Conservation (phyloP, 1,284 basidiomycete species). For the Dichomitus squalens region DNA sequence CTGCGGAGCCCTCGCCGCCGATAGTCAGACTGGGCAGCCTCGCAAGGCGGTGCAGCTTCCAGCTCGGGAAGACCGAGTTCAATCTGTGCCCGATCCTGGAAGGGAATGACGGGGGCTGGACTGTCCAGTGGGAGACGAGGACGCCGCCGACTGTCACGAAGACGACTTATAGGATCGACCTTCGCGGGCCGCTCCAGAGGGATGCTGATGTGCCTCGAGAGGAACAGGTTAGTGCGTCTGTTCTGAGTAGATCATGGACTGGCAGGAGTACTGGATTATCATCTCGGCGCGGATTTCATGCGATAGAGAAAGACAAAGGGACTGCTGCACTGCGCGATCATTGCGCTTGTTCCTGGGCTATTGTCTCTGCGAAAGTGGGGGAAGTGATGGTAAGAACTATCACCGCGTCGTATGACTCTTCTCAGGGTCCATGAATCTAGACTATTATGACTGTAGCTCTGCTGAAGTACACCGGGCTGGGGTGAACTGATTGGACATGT, state of each 20-base stretch:
- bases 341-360: neutral
- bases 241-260: neutral
- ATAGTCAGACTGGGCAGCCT: constrained; percentile 20
- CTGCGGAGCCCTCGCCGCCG: neutral
- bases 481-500: constrained; percentile 2
- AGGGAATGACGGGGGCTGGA: constrained; percentile 24
- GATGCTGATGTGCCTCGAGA: constrained; percentile 25
- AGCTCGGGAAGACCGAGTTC: constrained; percentile 27
- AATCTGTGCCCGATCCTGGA: constrained; percentile 36
- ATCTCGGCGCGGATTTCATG: neutral
- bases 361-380: neutral
- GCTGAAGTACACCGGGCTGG: neutral
- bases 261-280: neutral
- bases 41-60: constrained; percentile 31
- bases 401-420: neutral
- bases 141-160: constrained; percentile 38
- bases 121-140: constrained; percentile 24
- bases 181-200: constrained; percentile 30
- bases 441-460: neutral
- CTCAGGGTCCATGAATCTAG: neutral
- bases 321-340: neutral
- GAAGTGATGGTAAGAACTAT: no score
- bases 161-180: constrained; percentile 32
- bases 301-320: neutral
- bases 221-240: constrained; percentile 30